phyloP scores from a whole-genome alignment of 2,329 filamentous ascomycete species.

The Neodidymelliopsis sp. region DNA sequence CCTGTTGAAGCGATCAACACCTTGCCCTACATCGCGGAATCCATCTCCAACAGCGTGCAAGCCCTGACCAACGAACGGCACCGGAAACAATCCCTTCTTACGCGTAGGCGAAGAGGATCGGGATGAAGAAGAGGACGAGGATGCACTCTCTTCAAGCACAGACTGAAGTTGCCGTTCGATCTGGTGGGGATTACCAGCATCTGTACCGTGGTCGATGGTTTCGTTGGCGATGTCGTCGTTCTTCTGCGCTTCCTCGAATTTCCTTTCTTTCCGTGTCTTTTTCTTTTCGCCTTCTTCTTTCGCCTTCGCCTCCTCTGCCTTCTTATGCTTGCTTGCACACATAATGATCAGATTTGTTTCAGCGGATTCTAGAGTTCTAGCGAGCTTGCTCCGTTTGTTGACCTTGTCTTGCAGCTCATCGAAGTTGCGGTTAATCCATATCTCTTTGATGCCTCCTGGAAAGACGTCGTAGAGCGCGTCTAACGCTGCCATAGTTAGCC shows the following conservation, averaged over 20 bases:
- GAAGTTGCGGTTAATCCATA: slow-evolving; percentile 94
- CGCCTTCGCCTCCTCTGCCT: slow-evolving; percentile 68
- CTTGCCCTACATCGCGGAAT: slow-evolving; percentile 59
- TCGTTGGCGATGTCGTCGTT: slow-evolving; percentile 60
- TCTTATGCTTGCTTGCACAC: slow-evolving; percentile 81
- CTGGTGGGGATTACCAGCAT: slow-evolving; percentile 65
- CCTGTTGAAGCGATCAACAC: slow-evolving; percentile 49
- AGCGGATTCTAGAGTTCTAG: slow-evolving; percentile 76
- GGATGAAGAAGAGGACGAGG: slow-evolving; percentile 44
- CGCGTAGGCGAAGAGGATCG: slow-evolving; percentile 44
- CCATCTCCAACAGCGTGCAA: slow-evolving; percentile 54
- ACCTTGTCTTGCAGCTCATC: slow-evolving; percentile 86
- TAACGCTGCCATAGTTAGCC: slow-evolving; percentile 84
- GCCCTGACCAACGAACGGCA: slow-evolving; percentile 54
- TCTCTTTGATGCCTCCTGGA: slow-evolving; percentile 90
- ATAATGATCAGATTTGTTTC: slow-evolving; percentile 83
- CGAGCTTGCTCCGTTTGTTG: slow-evolving; percentile 73
- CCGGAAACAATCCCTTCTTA: slow-evolving; percentile 44
- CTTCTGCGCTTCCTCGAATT: slow-evolving; percentile 70
- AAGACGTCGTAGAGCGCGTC: slow-evolving; percentile 92
- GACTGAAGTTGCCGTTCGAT: slow-evolving; percentile 59
- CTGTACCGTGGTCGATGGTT: slow-evolving; percentile 62
- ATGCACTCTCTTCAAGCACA: slow-evolving; percentile 48
- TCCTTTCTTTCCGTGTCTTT: slow-evolving; percentile 60
- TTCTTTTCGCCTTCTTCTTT: slow-evolving; percentile 66